A percentile compares a stretch with the other conserved stretches of the same genome.
These are phyloP conservation scores for Dactylellina leptospora DNA, from an alignment of 2,329 filamentous ascomycete species.

Conservation along the genomic window DNA sequence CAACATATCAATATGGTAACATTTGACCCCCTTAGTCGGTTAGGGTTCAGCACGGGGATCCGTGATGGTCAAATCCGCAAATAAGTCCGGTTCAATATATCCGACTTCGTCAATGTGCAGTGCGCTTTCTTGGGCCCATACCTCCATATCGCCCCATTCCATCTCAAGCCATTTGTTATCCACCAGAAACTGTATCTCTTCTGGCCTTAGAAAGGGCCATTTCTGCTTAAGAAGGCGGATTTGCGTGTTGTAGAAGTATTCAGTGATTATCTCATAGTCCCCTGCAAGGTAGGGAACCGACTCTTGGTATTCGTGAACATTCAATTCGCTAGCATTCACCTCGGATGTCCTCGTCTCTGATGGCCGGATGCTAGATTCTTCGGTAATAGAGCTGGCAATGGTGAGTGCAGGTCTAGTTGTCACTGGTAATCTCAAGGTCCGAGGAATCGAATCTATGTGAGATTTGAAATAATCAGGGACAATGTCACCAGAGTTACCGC, in stretches of 20 bases:
- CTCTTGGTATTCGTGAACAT: too few species aligned
- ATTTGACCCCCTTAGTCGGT: too few species aligned
- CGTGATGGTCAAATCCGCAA: slow-evolving; percentile 34
- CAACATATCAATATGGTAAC: too few species aligned
- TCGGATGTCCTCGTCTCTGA: neutral
- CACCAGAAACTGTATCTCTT: slow-evolving; percentile 31
- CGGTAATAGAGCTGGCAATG: neutral
- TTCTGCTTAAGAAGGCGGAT: slow-evolving; percentile 17
- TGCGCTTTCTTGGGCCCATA: slow-evolving; percentile 42
- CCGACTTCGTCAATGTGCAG: slow-evolving; percentile 24
- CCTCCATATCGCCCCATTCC: slow-evolving; percentile 44
- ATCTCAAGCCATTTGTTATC: slow-evolving; percentile 50
- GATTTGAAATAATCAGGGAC: neutral
- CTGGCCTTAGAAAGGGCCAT: slow-evolving; percentile 40
- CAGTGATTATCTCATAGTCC: slow-evolving; percentile 39
- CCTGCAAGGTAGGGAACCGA: slow-evolving; percentile 1
- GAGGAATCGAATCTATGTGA: slow-evolving; percentile 3
- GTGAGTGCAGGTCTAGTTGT: neutral
- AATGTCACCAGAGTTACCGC: neutral
- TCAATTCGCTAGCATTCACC: neutral
- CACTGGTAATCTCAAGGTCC: slow-evolving; percentile 22
- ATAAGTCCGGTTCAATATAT: slow-evolving; percentile 44
- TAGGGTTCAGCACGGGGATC: slow-evolving; percentile 26
- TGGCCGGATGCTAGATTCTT: neutral
- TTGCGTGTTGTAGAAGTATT: slow-evolving; percentile 43